Evolutionary conservation across 495 filamentous ascomycete species (phyloP), one percentile per base, ranked within the genome.

Genomic region (Rusavskia elegans): DNA sequence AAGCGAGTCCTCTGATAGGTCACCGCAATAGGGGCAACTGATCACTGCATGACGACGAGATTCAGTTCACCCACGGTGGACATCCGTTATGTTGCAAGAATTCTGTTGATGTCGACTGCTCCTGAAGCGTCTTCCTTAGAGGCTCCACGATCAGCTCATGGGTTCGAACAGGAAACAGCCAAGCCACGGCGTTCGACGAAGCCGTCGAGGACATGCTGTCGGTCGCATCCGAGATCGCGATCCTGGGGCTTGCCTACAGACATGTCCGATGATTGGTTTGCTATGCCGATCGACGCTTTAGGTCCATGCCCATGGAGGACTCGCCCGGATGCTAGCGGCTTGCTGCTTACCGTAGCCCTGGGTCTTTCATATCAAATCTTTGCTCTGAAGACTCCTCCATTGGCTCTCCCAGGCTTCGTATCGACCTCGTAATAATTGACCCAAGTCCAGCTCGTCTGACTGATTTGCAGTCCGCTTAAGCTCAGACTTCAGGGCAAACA

Each of bases 201-300:
- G 19, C 44, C 20, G 53, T 61, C 14, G 61, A 68, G 25, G 55
- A 63, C 35, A 58, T 58, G 5, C 50, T 64, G 51, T 49, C 61
- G 61, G 48, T 50, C 48, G 48, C 30, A 50, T 50, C 48, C 48
- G 48, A 50, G 23, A 39, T 50, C 30, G 48, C 48, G 36, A 46
- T 46, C 44, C 21, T 23, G 16, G 41, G 44, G 44, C 41, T 17
- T 23, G 20, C 19, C 3, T 14, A 10, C 5, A 17, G 19, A 4
- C 20, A 29, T 29, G 16, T 11, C 14, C 17, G 40, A 21, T 21
- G 40, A 42, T 42, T 21, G 20, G 20, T 9, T 21, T 21, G n/a
- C 14, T 3, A 17, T 19, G 9, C 32, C 10, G 32, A 35, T 42
- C n/a, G 39, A 17, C 39, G 14, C 39, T 19, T n/a, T 19, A 19